Conservation (phyloP, 305 asterid genomes). For the Solanum chacoense region DNA sequence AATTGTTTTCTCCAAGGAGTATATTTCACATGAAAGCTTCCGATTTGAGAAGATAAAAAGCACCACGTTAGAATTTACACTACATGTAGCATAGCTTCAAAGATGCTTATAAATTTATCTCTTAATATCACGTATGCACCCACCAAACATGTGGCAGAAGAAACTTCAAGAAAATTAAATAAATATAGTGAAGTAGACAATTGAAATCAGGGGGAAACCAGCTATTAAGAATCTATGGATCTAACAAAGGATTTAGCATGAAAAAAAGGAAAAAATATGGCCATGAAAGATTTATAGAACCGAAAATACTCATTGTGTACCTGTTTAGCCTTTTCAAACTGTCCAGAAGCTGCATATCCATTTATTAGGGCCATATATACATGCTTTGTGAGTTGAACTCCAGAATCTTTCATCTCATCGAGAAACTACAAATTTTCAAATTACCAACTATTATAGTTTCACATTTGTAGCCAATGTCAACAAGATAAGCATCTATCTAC, state of each 20-base stretch:
- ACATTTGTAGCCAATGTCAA: background rate
- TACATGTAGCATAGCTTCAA: background rate
- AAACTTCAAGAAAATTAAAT: background rate
- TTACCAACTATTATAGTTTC: background rate
- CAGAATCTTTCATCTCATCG: slow-evolving; percentile 42
- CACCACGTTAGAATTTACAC: background rate
- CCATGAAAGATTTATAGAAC: background rate
- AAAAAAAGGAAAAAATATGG: background rate
- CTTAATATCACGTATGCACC: background rate
- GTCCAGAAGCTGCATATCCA: slow-evolving; percentile 82
- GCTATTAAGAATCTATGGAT: background rate
- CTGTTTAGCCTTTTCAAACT: slow-evolving; percentile 67
- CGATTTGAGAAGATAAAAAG: background rate
- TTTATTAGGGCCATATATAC: slow-evolving; percentile 73
- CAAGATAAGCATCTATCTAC: background rate
- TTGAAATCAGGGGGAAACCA: background rate
- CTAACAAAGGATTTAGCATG: background rate
- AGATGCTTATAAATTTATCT: background rate
- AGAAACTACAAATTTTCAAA: slow-evolving; percentile 35
- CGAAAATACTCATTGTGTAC: slow-evolving; percentile 17
- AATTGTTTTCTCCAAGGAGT: background rate
- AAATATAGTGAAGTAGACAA: background rate
- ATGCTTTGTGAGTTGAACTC: slow-evolving; percentile 48
- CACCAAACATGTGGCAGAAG: background rate
- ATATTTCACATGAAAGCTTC: background rate